These are phyloP conservation scores for Phialemonium atrogriseum DNA, from an alignment of 2,329 filamentous ascomycete species.

Conservation along the genomic window DNA sequence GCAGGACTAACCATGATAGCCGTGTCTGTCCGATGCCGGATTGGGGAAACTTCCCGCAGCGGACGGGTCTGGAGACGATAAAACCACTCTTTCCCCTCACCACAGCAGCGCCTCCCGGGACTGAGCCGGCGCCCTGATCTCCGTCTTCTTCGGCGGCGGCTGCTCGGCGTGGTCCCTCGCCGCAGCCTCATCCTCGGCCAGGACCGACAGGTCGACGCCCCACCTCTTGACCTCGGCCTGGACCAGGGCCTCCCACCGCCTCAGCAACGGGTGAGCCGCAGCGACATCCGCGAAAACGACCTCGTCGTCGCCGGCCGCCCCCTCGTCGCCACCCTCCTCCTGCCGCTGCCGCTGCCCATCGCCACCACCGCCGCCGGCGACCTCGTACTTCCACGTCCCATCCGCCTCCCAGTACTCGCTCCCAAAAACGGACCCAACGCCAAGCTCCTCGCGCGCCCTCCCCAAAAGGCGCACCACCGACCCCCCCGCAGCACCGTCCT, in stretches of 20 bases:
- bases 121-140: too few relatives aligned
- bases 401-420: slow-evolving; percentile 59
- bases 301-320: slow-evolving; percentile 26
- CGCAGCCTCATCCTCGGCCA: slow-evolving; percentile 9
- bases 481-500: slow-evolving; percentile 14
- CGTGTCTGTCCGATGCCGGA: too few relatives aligned
- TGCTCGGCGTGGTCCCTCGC: too few relatives aligned
- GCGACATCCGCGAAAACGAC: slow-evolving; percentile 56
- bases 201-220: slow-evolving; percentile 16
- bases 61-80: too few relatives aligned
- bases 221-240: slow-evolving; percentile 30
- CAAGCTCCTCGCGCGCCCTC: slow-evolving; percentile 51
- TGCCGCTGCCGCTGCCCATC: slow-evolving; percentile 20
- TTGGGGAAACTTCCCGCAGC: too few relatives aligned
- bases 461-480: slow-evolving; percentile 26
- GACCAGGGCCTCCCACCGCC: slow-evolving; percentile 48
- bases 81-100: too few relatives aligned
- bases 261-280: slow-evolving; percentile 57
- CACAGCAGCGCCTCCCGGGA: too few relatives aligned
- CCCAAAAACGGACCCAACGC: slow-evolving; percentile 54
- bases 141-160: too few relatives aligned
- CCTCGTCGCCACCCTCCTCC: slow-evolving; percentile 19
- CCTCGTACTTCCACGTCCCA: slow-evolving; percentile 62
- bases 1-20: too few relatives aligned
- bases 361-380: slow-evolving; percentile 19